Base-by-base conservation (phyloP, 768 basidiomycete genomes). In the Russula foetens region DNA sequence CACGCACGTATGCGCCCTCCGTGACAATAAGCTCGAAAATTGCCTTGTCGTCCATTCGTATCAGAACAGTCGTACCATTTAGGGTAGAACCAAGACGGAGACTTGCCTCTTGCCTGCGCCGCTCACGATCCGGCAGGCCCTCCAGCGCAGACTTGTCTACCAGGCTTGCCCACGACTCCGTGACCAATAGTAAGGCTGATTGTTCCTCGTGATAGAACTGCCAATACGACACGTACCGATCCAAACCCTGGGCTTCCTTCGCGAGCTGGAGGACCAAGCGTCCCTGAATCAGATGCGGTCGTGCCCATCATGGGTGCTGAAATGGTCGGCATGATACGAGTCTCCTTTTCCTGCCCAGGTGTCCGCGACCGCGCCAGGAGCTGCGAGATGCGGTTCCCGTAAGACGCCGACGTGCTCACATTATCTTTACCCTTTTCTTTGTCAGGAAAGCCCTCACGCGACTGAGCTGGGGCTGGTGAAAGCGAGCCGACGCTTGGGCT, bases 21-120 rank as follows among this genome's bases (percentile, higher is more conserved):
- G 96, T 98, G 7, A 81, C 80, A 66, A 98, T 96, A 54, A 98
- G 79, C 74, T 99, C 96, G 66, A 98, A 98, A 53, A 97, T 96
- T 0, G 91, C 88, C 85, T 89, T 64, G 2, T 35, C 15, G n/a
- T 7, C 43, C 26, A 51, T 5, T 35, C 12, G 33, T 2, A 44
- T 52, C 17, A 44, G 24, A 33, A 19, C 48, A 1, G 29, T 21
- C 9, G 8, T 39, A 15, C 19, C 14, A 19, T 14, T 9, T 33
- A 8, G 4, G 14, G 38, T 38, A 9, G 8, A 26, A 26, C 12
- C 2, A 12, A 26, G 31, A 43, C 19, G 33, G 8, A 46, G 39
- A 58, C 74, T 55, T 62, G 86, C 88, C 78, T 98, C 96, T 73
- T 98, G 96, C 56, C 95, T 80, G 60, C 84, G 86, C 47, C 95